These are phyloP conservation scores for Amanita rimosa DNA, from an alignment of 768 basidiomycete genomes.

Conservation along the genomic window DNA sequence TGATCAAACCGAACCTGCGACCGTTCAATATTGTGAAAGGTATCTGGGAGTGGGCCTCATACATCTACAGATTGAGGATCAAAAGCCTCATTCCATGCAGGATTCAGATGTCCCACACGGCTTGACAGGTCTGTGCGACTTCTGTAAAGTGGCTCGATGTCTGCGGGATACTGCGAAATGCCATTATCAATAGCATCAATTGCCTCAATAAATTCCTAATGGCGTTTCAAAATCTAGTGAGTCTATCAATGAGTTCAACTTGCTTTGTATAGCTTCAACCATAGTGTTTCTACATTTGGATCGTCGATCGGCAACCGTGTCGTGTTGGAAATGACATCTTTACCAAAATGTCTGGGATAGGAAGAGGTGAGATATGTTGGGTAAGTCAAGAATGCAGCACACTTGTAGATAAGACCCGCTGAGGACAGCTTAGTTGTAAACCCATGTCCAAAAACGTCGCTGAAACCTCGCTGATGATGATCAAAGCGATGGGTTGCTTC, in stretches of 20 bases:
- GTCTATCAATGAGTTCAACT: neutral
- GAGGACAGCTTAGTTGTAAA: conserved; percentile 85
- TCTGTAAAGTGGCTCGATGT: conserved; percentile 60
- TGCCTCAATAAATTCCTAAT: conserved; percentile 84
- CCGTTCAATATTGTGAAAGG: neutral
- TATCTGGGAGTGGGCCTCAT: conserved; percentile 16
- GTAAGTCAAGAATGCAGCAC: conserved; percentile 12
- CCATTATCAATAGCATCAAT: conserved; percentile 96
- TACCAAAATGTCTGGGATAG: conserved; percentile 68
- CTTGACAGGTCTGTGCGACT: conserved; percentile 75
- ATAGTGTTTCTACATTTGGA: conserved; percentile 59
- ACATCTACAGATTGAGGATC: conserved; percentile 66
- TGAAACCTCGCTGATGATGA: conserved; percentile 93
- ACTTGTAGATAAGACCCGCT: conserved; percentile 96
- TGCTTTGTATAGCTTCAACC: conserved; percentile 86
- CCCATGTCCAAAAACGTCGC: conserved; percentile 80
- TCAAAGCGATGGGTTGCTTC: conserved; percentile 72
- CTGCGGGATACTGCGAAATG: conserved; percentile 65
- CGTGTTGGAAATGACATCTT: conserved; percentile 66
- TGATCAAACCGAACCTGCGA: conserved; percentile 57
- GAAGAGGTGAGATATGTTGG: neutral
- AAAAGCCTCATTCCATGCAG: conserved; percentile 81
- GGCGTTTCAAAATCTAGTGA: neutral
- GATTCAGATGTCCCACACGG: conserved; percentile 78
- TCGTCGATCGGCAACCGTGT: conserved; percentile 41